These are phyloP conservation scores for Suhomyces sp. DNA, from an alignment of 805 yeast species.

Conservation along the genomic window DNA sequence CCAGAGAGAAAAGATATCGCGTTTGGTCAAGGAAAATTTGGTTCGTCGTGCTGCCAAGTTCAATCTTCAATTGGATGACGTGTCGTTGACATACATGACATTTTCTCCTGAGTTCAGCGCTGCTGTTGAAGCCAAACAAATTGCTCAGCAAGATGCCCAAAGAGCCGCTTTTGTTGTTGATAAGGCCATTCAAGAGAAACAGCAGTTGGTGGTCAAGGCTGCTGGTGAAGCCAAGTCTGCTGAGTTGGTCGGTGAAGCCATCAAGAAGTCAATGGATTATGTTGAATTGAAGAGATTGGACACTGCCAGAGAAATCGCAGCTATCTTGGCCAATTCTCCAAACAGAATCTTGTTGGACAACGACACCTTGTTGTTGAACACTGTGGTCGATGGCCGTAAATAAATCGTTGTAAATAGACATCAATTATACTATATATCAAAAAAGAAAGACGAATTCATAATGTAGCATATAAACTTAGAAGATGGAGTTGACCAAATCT, in stretches of 20 bases:
- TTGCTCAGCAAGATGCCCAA: slow-evolving; percentile 99
- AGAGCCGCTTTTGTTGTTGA: slow-evolving; percentile 97
- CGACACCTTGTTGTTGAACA: slow-evolving; percentile 86
- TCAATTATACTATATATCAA: background rate
- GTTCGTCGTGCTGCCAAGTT: slow-evolving; percentile 89
- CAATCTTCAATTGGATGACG: slow-evolving; percentile 88
- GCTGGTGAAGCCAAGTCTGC: slow-evolving; percentile 99
- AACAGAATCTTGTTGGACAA: slow-evolving; percentile 89
- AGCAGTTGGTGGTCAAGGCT: slow-evolving; percentile 93
- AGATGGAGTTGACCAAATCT: slow-evolving; percentile 71
- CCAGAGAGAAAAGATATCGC: slow-evolving; percentile 95
- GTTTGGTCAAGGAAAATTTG: slow-evolving; percentile 85
- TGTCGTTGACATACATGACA: slow-evolving; percentile 93
- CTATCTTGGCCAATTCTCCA: slow-evolving; percentile 79
- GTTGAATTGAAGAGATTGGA: slow-evolving; percentile 96
- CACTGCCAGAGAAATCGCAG: slow-evolving; percentile 94
- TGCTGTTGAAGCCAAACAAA: slow-evolving; percentile 98
- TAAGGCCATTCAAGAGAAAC: slow-evolving; percentile 96
- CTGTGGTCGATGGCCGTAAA: slow-evolving; percentile 73
- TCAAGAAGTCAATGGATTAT: slow-evolving; percentile 92
- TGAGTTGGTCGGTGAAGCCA: slow-evolving; percentile 97
- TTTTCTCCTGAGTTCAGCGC: slow-evolving; percentile 96
- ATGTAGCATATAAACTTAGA: slow-evolving; percentile 17
- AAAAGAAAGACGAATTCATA: background rate
- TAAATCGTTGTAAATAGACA: slow-evolving; percentile 14